Base-by-base conservation (phyloP, 139 green algal genomes). In the Coccomyxa sp. region DNA sequence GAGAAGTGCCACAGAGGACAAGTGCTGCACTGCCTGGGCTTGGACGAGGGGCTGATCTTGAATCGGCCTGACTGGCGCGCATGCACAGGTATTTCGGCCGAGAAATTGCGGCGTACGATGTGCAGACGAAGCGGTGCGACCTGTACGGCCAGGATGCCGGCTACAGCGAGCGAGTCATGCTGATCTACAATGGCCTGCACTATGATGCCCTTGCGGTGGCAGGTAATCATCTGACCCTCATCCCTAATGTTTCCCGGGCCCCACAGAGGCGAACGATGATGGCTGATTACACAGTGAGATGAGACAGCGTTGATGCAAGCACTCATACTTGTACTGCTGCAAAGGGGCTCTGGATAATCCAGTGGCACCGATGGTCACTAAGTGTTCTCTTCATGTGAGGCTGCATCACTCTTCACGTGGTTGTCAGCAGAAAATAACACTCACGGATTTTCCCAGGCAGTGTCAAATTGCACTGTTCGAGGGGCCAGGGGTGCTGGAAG, bases 101-200 rank as follows among this genome's bases (percentile, higher is more conserved):
- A 10, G 93, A 98, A 88, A 97, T 99, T 66, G 96, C 95, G 3
- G 96, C 95, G 0, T 98, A 94, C 86, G 96, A 98, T 88, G 96
- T 98, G 58, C 91, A 93, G 57, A 97, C 95, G 17, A 87, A 92
- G 82, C 88, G 94, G 13, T 94, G 85, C 58, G 95, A 98, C 84
- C 78, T 96, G 31, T 98, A 97, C 86, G 94, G 94, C 0, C 85
- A 96, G 74, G 90, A 82, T 16, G 67, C 83, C 17, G 90, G 87
- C 3, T 93, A 94, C 79, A 31, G 13, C 16, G 83, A 94, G 75
- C 81, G 89, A 0, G 90, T 83, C 58, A 87, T 94, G 89, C 76
- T 95, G n/a, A 80, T 95, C 10, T 94, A 95, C 82, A 90, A 95
- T 66, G 91, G 93, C 38, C 85, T 97, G 74, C 93, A 96, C 83